phyloP scores from a whole-genome alignment of 371 early-diverging fungal genomes.

The Mortierella polycephala region DNA sequence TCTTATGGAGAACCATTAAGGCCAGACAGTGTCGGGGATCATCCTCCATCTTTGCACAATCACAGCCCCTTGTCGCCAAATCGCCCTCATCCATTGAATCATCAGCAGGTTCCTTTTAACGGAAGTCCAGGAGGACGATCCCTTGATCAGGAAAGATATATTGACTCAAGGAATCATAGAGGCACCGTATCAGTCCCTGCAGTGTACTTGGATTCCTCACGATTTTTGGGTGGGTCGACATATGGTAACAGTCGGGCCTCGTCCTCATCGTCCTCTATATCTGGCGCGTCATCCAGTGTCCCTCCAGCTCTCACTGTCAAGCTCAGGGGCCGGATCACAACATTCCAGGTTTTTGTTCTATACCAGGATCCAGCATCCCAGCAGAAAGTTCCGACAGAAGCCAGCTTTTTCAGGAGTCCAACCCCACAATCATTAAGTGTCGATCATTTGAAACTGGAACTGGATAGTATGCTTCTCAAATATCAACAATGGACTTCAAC shows the following conservation, averaged over 20 bases:
- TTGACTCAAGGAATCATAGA: conserved; percentile 4
- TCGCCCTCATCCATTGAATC: conserved; percentile 10
- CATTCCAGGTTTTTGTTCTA: conserved; percentile 58
- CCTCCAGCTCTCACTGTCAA: conserved; percentile 50
- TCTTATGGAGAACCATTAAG: not conserved
- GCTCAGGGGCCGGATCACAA: conserved; percentile 59
- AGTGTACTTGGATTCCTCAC: conserved; percentile 32
- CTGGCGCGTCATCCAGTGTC: not conserved
- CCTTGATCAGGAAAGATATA: conserved; percentile 14
- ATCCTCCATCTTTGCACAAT: not conserved
- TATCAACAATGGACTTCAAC: conserved; percentile 50
- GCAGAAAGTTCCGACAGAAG: conserved; percentile 38
- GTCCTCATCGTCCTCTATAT: conserved; percentile 2
- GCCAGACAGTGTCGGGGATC: conserved; percentile 11
- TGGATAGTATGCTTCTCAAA: conserved; percentile 55
- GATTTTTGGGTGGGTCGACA: conserved; percentile 34
- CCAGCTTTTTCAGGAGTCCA: conserved; percentile 38
- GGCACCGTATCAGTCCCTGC: conserved; percentile 12
- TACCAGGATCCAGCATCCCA: conserved; percentile 54
- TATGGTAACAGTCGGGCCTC: conserved; percentile 15
- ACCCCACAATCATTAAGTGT: conserved; percentile 34
- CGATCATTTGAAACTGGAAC: conserved; percentile 60
- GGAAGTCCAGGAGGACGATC: conserved; percentile 23
- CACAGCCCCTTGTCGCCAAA: conserved; percentile 21
- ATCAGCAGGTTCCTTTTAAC: not conserved